A percentile compares a stretch with the other conserved stretches of the same genome.
Conservation (phyloP, 352 stramenopile genomes). For the Globisporangium takayamanum region DNA sequence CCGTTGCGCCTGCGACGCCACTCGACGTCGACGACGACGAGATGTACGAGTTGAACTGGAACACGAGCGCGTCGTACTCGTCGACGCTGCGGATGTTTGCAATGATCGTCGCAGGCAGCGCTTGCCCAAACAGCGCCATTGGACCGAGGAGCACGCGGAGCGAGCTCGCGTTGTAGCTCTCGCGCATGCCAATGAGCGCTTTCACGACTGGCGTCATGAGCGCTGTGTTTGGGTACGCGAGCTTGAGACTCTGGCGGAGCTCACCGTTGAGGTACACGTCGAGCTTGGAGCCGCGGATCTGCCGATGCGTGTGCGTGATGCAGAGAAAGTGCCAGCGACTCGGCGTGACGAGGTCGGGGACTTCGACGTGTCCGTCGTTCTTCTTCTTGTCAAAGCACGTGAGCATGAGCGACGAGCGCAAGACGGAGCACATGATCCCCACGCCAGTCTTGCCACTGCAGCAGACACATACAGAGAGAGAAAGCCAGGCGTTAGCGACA, state of each 20-base stretch:
- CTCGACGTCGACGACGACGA: constrained; percentile 59
- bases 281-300: constrained; percentile 77
- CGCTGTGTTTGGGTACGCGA: constrained; percentile 75
- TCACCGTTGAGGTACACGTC: constrained; percentile 78
- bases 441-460: constrained; percentile 60
- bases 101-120: constrained; percentile 50
- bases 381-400: constrained; percentile 84
- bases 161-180: constrained; percentile 55
- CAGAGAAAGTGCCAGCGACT: constrained; percentile 75
- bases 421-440: constrained; percentile 72
- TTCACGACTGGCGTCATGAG: constrained; percentile 74
- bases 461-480: not conserved
- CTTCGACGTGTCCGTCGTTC: constrained; percentile 76
- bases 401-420: constrained; percentile 68
- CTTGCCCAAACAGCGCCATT: constrained; percentile 53
- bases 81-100: constrained; percentile 61
- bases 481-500: not conserved
- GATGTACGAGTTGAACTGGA: constrained; percentile 78
- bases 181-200: constrained; percentile 69
- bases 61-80: constrained; percentile 67
- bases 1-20: constrained; percentile 18
- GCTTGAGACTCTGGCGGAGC: constrained; percentile 59
- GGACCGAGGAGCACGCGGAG: constrained; percentile 59
- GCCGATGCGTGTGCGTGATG: constrained; percentile 80
- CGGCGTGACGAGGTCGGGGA: constrained; percentile 59